Base-by-base conservation (phyloP, 805 yeast species). In the Hanseniaspora osmophila region DNA sequence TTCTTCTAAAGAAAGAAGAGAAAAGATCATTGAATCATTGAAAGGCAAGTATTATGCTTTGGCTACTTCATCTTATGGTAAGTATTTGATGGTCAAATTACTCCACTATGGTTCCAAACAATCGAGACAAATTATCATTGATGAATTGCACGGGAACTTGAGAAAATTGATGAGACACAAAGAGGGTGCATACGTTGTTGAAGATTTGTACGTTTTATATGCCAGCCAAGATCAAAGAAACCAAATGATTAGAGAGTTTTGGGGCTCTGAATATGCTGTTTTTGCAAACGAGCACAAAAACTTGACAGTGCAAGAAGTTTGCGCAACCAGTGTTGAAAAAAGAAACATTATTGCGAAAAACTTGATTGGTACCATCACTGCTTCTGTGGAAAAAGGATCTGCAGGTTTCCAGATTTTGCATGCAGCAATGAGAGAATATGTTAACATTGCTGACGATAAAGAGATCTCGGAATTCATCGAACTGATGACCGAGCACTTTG, bases 131-230 rank as follows among this genome's bases (percentile, higher is more conserved):
- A 54, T 76, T 33, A 81, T 90, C 47, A 71, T 88, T 47, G 73
- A 80, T 57, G 96, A 87, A 66, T 71, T 90, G 52, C 95, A 87
- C 58, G 98, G 98, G 43, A 80, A 80, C 55, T 75, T 85, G 57
- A 74, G 96, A 62, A 90, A 86, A 65, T 70, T 90, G 48, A 86
- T 90, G 92, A 79, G 94, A 70, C 96, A 90, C 66, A 81, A 84
- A 67, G 97, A 90, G 71, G 98, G 96, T 65, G 97, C 97, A 12
- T 87, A 90, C 57, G 97, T 90, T 37, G 87, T 88, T 52, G 97
- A 90, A 65, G 98, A 90, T 70, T 70, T 85, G 57, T 90, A 71
- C 60, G 84, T 85, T 19, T 74, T 87, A 47, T 90, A 88, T 63
- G 77, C 96, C 10, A 77, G 86, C 19, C 74, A 81, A 30, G 84